Evolutionary conservation across 202 grass and related monocot genomes (phyloP), one percentile per base, ranked within the genome.

Genomic region (Dendrocalamus latiflorus): DNA sequence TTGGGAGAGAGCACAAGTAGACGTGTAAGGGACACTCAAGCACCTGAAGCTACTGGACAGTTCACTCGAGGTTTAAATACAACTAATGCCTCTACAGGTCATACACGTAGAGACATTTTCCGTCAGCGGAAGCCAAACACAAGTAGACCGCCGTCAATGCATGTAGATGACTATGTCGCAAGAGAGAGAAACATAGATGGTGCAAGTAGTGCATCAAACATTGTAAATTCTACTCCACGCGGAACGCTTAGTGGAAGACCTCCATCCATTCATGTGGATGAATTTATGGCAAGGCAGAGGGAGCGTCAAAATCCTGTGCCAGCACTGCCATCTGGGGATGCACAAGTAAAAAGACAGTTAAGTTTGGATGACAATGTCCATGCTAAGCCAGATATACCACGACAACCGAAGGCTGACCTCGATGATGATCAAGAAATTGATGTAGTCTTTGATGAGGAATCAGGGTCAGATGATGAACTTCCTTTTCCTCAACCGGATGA

Each of bases 191-290:
- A 95, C 85, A 93, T 95, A 73, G 95, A 98, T 78, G 89, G 89
- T 88, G 88, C 95, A 80, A 95, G 95, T 80, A 98, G 88, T 69
- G 91, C 90, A 64, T 90, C 91, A 70, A 98, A 91, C 93, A 88
- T 88, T 48, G 85, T 90, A 80, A 88, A 68, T 86, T 93, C 93
- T 68, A 90, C 85, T 44, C 90, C 91, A 57, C 92, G 93, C 34
- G 89, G 87, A 73, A 86, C 75, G 4, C 81, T 83, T 70, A 86
- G 92, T 90, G 92, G 95, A 73, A 89, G 95, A 51, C 95, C 95
- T 82, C 95, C 95, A 80, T 98, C 95, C 70, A 98, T 98, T 81
- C 95, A 98, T 91, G 95, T 98, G 59, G 95, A 98, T 85, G 95
- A 98, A 82, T 98, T 98, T 88, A 98, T 95, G 80, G 93, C 95